Conservation (phyloP, 163 green algal species). For the Scenedesmus sp. region DNA sequence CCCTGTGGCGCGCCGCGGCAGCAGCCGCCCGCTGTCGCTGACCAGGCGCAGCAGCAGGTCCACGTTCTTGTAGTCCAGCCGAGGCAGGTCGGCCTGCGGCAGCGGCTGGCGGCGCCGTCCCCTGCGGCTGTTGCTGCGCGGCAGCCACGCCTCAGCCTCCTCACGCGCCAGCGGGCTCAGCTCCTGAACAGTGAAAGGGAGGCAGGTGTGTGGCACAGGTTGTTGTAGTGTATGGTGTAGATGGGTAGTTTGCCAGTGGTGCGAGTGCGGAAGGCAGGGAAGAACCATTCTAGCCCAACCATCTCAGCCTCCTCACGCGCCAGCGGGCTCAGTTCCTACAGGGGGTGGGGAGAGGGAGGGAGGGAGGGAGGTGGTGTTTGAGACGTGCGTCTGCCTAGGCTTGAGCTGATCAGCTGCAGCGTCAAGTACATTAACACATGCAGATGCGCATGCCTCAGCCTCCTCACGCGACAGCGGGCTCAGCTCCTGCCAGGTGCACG, state of each 20-base stretch:
- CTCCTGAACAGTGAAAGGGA: conserved; percentile 19
- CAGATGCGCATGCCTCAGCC: background rate
- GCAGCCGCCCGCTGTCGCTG: conserved; percentile 25
- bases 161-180: conserved; percentile 17
- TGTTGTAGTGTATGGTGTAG: too few relatives aligned
- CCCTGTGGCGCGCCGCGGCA: conserved; percentile 20
- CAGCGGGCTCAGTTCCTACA: conserved; percentile 33
- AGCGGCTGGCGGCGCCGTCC: background rate
- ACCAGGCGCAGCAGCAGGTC: conserved; percentile 48
- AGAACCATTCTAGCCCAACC: too few relatives aligned
- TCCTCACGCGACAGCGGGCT: conserved; percentile 10
- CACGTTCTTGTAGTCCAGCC: conserved; percentile 50
- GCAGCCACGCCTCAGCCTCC: conserved; percentile 19
- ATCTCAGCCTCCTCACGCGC: background rate
- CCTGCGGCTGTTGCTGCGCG: background rate
- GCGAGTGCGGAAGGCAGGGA: too few relatives aligned
- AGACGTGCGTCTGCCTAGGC: too few relatives aligned
- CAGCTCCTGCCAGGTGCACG: conserved; percentile 29
- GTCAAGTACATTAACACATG: too few relatives aligned
- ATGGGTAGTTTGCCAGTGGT: too few relatives aligned
- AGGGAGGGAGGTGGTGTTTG: too few relatives aligned
- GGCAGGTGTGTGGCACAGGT: too few relatives aligned
- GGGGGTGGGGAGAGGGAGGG: background rate
- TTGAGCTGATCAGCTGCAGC: too few relatives aligned
- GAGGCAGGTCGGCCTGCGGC: background rate